phyloP scores from a whole-genome alignment of 495 filamentous ascomycete genomes.

The Recurvomyces mirabilis region DNA sequence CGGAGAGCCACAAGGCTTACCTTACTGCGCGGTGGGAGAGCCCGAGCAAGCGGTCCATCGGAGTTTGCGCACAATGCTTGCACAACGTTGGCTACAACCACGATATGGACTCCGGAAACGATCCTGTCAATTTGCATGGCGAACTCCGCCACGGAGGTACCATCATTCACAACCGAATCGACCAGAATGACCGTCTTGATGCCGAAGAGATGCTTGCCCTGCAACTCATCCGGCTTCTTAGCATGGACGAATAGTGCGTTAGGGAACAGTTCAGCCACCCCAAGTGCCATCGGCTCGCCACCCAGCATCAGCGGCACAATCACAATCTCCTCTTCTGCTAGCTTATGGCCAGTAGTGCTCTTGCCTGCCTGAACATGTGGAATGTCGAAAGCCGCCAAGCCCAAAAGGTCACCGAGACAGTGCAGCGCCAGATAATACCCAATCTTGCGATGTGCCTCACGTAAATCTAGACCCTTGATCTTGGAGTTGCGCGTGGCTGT shows the following conservation, averaged over 20 bases:
- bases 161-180: constrained; percentile 53
- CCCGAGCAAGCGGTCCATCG: no score
- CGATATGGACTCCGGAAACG: no score
- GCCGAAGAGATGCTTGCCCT: constrained; percentile 33
- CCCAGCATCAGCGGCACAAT: constrained; percentile 58
- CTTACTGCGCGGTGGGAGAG: no score
- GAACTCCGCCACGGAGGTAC: constrained; percentile 43
- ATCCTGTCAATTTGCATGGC: no score
- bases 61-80: no score
- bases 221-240: constrained; percentile 36
- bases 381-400: constrained; percentile 42
- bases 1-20: no score
- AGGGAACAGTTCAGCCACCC: constrained; percentile 47
- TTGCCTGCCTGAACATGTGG: constrained; percentile 41
- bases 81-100: no score
- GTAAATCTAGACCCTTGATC: constrained; percentile 36
- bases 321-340: constrained; percentile 40
- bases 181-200: constrained; percentile 42
- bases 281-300: constrained; percentile 54
- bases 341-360: constrained; percentile 38
- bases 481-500: constrained; percentile 45
- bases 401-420: constrained; percentile 39
- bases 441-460: constrained; percentile 41
- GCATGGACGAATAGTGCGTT: constrained; percentile 48
- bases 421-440: constrained; percentile 46